Evolutionary conservation across 345 rosid genomes (phyloP).

Genomic region (Trapa incisa): DNA sequence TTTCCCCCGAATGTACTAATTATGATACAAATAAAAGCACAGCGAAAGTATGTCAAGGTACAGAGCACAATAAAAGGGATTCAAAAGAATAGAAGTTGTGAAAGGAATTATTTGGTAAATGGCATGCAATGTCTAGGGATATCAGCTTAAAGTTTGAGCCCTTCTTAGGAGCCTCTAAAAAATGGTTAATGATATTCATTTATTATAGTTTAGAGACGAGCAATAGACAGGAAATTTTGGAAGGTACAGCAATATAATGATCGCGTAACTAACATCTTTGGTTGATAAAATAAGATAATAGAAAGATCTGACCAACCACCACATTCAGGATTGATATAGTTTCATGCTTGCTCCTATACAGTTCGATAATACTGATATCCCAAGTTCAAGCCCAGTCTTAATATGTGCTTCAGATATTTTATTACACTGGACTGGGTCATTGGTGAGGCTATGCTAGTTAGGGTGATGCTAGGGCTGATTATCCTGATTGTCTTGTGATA

Average conservation of each 20-base stretch:
- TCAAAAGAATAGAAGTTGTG: not conserved
- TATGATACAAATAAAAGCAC: not conserved
- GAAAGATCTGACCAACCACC: not conserved
- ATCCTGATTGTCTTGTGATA: too few relatives aligned
- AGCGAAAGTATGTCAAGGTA: not conserved
- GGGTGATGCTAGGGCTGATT: too few relatives aligned
- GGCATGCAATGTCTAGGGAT: not conserved
- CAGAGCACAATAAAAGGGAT: not conserved
- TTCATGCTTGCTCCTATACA: too few relatives aligned
- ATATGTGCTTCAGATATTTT: too few relatives aligned
- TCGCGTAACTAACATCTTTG: not conserved
- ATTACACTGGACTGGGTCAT: too few relatives aligned
- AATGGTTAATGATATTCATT: not conserved
- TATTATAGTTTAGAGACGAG: not conserved
- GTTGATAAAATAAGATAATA: not conserved
- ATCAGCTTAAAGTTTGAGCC: not conserved
- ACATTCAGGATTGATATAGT: too few relatives aligned
- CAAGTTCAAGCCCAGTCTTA: too few relatives aligned
- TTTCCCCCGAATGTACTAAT: constrained; percentile 92
- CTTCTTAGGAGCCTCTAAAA: not conserved
- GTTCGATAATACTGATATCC: too few relatives aligned
- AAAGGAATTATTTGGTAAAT: not conserved
- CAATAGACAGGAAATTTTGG: not conserved
- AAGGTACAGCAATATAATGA: too few relatives aligned
- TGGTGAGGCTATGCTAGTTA: too few relatives aligned